These are phyloP conservation scores for Byssoonygena ceratinophila DNA, from an alignment of 2,329 filamentous ascomycete species.

Conservation along the genomic window DNA sequence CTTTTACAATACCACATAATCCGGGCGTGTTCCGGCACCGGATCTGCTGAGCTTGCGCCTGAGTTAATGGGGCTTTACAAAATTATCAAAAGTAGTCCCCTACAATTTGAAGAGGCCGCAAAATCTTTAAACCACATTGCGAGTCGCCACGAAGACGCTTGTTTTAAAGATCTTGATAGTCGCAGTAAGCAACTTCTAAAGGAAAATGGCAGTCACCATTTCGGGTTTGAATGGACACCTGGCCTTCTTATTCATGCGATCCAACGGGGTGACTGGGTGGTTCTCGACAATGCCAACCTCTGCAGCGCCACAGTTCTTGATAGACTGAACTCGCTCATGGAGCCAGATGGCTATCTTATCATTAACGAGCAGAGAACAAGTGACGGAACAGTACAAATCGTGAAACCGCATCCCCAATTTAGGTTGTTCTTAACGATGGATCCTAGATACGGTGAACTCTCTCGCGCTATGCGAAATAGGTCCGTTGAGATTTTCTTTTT, in stretches of 20 bases:
- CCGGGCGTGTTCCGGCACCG: slow-evolving; percentile 21
- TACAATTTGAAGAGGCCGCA: slow-evolving; percentile 25
- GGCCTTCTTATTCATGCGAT: slow-evolving; percentile 82
- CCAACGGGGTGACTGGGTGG: slow-evolving; percentile 77
- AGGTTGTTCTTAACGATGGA: slow-evolving; percentile 91
- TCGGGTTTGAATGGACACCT: slow-evolving; percentile 92
- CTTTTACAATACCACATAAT: slow-evolving; percentile 41
- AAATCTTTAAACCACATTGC: slow-evolving; percentile 27
- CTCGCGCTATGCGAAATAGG: slow-evolving; percentile 90
- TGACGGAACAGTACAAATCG: slow-evolving; percentile 67
- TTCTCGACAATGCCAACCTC: slow-evolving; percentile 93
- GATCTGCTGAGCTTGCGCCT: slow-evolving; percentile 19
- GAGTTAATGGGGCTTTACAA: slow-evolving; percentile 27
- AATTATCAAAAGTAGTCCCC: slow-evolving; percentile 23
- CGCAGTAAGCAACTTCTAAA: slow-evolving; percentile 44
- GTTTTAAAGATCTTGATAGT: slow-evolving; percentile 41
- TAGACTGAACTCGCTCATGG: slow-evolving; percentile 83
- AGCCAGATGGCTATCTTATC: slow-evolving; percentile 75
- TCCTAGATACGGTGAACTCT: slow-evolving; percentile 81
- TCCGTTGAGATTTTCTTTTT: slow-evolving; percentile 79
- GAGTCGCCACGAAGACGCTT: slow-evolving; percentile 37
- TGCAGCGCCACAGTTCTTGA: slow-evolving; percentile 93
- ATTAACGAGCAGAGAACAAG: slow-evolving; percentile 86
- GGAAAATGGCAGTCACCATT: slow-evolving; percentile 51
- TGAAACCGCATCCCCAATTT: slow-evolving; percentile 76